Evolutionary conservation across 805 yeast species (phyloP).

Genomic region (Spathaspora passalidarum): DNA sequence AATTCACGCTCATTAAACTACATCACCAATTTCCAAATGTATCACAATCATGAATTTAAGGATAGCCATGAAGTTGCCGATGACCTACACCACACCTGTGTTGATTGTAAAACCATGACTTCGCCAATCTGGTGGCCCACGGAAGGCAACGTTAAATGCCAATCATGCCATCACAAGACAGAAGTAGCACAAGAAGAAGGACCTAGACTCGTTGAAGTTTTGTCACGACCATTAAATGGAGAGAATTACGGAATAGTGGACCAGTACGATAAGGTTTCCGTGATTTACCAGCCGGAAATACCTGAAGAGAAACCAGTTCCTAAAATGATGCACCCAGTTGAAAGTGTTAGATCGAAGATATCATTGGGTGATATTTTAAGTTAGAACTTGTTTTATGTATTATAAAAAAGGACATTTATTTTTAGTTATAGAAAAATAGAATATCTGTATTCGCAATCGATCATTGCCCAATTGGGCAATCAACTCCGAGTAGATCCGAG

Average conservation of each 20-base stretch:
- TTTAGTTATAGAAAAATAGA: background rate
- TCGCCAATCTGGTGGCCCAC: constrained; percentile 40
- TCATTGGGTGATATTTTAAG: constrained; percentile 20
- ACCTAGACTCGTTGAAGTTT: constrained; percentile 15
- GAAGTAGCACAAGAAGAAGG: constrained; percentile 10
- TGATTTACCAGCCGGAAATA: background rate
- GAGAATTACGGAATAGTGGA: constrained; percentile 28
- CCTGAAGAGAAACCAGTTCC: background rate
- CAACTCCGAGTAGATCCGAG: no score
- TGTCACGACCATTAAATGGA: constrained; percentile 30
- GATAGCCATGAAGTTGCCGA: background rate
- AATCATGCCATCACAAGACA: constrained; percentile 27
- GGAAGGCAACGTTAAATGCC: constrained; percentile 18
- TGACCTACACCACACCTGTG: background rate
- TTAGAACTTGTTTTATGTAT: constrained; percentile 3
- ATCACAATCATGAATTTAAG: background rate
- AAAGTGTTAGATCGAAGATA: constrained; percentile 14
- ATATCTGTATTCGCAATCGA: no score
- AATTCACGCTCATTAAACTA: constrained; percentile 30
- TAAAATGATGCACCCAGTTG: background rate
- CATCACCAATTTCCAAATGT: constrained; percentile 12
- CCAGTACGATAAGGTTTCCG: constrained; percentile 19
- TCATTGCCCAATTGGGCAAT: no score
- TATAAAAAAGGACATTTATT: background rate
- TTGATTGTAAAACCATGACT: constrained; percentile 19